Base-by-base conservation (phyloP, 2,329 filamentous ascomycete species). In the Sphaerulina musiva region DNA sequence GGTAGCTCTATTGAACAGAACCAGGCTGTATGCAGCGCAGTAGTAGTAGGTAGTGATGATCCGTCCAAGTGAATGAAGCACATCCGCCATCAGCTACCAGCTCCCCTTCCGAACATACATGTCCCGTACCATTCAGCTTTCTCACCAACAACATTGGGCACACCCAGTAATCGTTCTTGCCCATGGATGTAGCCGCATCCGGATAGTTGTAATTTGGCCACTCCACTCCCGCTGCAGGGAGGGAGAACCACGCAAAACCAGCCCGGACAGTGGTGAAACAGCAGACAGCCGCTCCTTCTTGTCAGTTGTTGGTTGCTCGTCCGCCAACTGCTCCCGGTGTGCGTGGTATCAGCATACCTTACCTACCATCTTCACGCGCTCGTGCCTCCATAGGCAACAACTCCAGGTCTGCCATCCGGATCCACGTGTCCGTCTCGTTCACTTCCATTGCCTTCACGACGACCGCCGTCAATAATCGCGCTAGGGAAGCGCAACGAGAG, bases 401-500 rank as follows among this genome's bases (percentile, higher is more conserved):
- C 43, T 41, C 11, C 46, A 48, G 23, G 10, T 38, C 6, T 38
- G 34, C 34, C 10, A 17, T 45, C 39, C 54, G 53, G 39, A 44
- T 34, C 55, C 32, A 36, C 48, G 43, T 45, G 40, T 50, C 34
- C 38, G 20, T 41, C 17, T 42, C 38, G 42, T 26, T 36, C 26
- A 29, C 41, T 29, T 20, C 20, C 20, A 20, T 20, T 42, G 8
- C 40, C 34, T 38, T 31, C 39, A 39, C 20, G 20, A 20, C 20
- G 20, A 20, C 26, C 6, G 47, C 46, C 12, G 14, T 55, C 42
- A 34, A 47, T 47, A 17, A 12, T 47, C 41, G 29, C 46, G 51
- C 52, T 50, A 50, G 46, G 52, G 47, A 54, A 51, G 48, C 48
- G 53, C 53, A 47, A 55, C 38, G 50, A 50, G 40, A 50, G 41